Base-by-base conservation (phyloP, 768 basidiomycete genomes). In the Hygrocybe punicea region DNA sequence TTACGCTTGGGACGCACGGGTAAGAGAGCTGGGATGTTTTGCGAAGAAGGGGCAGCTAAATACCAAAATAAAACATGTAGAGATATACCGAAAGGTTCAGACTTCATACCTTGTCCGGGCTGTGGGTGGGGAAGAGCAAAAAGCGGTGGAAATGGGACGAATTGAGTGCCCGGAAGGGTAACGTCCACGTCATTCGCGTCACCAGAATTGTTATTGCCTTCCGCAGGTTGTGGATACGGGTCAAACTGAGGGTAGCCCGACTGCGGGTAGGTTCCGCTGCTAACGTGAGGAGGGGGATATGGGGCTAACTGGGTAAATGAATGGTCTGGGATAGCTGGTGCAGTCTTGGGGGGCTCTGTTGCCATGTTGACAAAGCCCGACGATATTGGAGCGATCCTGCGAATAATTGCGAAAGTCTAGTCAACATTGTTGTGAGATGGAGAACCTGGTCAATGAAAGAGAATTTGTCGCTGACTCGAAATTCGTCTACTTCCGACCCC, bases 1-100 rank as follows among this genome's bases (percentile, higher is more conserved):
- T 84, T 84, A 60, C 91, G 88, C 72, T 93, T 93, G 2, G 87
- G 83, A 58, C 84, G 55, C 39, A 68, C 48, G 0, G 72, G 67
- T 3, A 69, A 51, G 3, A 71, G 65, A 17, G 69, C 35, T 16
- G 52, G 23, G 29, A 4, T 4, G 67, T 62, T 34, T 57, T 63
- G 37, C 67, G 62, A 56, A 67, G 64, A 1, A 69, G 66, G 24
- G 70, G 59, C 34, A 51, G 55, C 49, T 16, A 57, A 48, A 61
- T 54, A 10, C 34, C 60, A 35, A 14, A 19, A 4, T 14, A 14
- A 4, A 4, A 19, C 6, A 47, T 11, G 11, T 8, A 8, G 21
- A 8, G 44, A 11, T 10, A 6, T 10, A n/a, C 11, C 14, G 48
- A 19, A 25, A 6, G 7, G 21, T n/a, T 33, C 21, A 33, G 4